Conservation (phyloP, 139 green algal genomes). For the Chlamydomonas incerta region DNA sequence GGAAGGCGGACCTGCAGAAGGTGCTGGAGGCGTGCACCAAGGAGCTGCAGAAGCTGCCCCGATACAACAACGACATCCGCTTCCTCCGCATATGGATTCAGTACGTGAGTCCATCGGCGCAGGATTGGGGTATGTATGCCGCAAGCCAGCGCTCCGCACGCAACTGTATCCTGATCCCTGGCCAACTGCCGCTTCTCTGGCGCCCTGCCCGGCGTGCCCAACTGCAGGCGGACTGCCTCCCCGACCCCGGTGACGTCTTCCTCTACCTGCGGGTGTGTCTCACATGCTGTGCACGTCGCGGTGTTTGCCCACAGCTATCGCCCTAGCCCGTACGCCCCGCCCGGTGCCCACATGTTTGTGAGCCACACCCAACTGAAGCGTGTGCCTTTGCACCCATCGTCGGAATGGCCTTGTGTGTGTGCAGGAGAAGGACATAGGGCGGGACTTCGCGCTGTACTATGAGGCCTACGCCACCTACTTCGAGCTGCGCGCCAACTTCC, state of each 20-base stretch:
- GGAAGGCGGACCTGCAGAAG: slow-evolving; percentile 83
- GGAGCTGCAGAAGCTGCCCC: slow-evolving; percentile 64
- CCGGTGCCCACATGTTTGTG: too few species aligned
- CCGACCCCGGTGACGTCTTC: slow-evolving; percentile 92
- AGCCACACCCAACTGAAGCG: too few species aligned
- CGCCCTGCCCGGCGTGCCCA: not conserved
- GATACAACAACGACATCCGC: slow-evolving; percentile 87
- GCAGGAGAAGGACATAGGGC: slow-evolving; percentile 82
- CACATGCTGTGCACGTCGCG: too few species aligned
- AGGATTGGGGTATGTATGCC: too few species aligned
- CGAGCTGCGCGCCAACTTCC: slow-evolving; percentile 82
- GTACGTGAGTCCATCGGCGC: slow-evolving; percentile 88
- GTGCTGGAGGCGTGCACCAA: slow-evolving; percentile 88
- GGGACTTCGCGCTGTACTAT: slow-evolving; percentile 88
- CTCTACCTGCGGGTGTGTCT: slow-evolving; percentile 67
- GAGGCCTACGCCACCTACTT: slow-evolving; percentile 87
- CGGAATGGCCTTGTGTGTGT: not conserved
- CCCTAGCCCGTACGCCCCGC: too few species aligned
- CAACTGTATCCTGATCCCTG: too few species aligned
- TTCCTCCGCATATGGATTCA: slow-evolving; percentile 96
- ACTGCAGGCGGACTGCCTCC: slow-evolving; percentile 82
- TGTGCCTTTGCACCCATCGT: too few species aligned
- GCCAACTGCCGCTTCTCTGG: not conserved
- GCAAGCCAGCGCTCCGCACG: too few species aligned
- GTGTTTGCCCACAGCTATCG: too few species aligned